Evolutionary conservation across 192 early-diverging fungal genomes (phyloP), one percentile per base, ranked within the genome.

Genomic region (Umbelopsis ramanniana): DNA sequence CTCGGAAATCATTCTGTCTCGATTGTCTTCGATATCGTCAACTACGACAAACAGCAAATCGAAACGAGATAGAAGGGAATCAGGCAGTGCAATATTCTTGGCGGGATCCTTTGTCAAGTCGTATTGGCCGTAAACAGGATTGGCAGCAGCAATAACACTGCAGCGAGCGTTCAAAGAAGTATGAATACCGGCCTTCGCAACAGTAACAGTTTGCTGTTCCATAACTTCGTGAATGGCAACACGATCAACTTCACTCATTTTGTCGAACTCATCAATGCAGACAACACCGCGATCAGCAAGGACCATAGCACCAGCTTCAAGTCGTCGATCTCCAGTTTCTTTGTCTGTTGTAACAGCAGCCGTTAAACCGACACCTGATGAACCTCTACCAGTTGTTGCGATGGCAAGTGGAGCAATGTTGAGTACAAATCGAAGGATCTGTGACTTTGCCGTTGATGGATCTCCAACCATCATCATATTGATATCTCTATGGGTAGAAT

Each of bases 171-270:
- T 99, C 38, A 99, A 83, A 7, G 95, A 95, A 0, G 97, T 98
- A 76, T 97, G 95, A 68, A 99, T 98, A n/a, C 98, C 98, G 6
- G 98, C 98, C 81, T 98, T 97, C 47, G 94, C 95, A 69, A 98
- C 95, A 0, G 95, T 97, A 10, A 98, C 93, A 5, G 97, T 98
- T 85, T 99, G 98, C 82, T 99, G 98, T 86, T 99, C 98, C 98
- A 99, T 99, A 3, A 98, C 98, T 90, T 99, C 98, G 85, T 99
- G 98, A 83, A 99, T 99, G 0, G 98, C 97, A 3, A 97, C 96
- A 69, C 97, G 90, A 76, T 99, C 98, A 21, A 93, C 87, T 72
- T 98, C 97, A 40, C 86, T 93, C 98, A 99, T 99, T 77, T 99
- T 99, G 86, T 99, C 98, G 81, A 99, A 99, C 82, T 99, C 98